Conservation (phyloP, 1,139 yeast species). For the Magnusiomyces suaveolens region DNA sequence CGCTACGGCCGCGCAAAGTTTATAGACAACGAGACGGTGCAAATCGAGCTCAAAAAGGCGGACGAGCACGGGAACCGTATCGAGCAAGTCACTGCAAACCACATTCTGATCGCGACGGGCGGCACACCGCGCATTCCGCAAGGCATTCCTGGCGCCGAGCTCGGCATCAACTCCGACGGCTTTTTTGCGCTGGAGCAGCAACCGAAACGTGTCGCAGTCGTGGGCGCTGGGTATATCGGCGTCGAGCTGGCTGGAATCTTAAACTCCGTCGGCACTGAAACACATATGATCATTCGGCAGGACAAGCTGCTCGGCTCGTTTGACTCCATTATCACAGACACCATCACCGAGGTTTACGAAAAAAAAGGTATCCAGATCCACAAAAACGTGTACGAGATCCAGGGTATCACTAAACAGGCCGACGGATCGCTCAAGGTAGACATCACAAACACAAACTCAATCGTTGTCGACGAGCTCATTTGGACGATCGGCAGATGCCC, state of each 20-base stretch:
- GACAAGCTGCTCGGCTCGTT: conserved; percentile 81
- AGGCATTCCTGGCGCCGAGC: conserved; percentile 65
- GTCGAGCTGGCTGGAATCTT: conserved; percentile 92
- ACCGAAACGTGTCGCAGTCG: conserved; percentile 87
- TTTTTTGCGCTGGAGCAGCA: conserved; percentile 72
- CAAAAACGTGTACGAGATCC: conserved; percentile 49
- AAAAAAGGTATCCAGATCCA: conserved; percentile 74
- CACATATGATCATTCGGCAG: conserved; percentile 81
- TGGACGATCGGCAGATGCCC: conserved; percentile 95
- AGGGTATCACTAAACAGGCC: conserved; percentile 48
- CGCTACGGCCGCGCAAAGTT: conserved; percentile 85
- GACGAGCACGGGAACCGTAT: conserved; percentile 36
- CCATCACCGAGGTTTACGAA: conserved; percentile 69
- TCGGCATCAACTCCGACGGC: conserved; percentile 85
- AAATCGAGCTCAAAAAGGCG: conserved; percentile 45
- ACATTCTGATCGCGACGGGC: conserved; percentile 84
- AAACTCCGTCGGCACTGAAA: conserved; percentile 77
- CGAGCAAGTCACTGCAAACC: conserved; percentile 64
- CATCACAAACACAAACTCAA: not conserved
- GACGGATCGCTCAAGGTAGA: conserved; percentile 47
- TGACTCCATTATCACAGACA: conserved; percentile 69
- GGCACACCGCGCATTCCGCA: conserved; percentile 73
- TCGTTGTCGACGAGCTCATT: conserved; percentile 48
- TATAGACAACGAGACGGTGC: conserved; percentile 44
- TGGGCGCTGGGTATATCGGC: conserved; percentile 97